A percentile compares a stretch with the other conserved stretches of the same genome.
Evolutionary conservation across 106 monocot genomes (phyloP).

Genomic region (Dioscorea dumetorum): DNA sequence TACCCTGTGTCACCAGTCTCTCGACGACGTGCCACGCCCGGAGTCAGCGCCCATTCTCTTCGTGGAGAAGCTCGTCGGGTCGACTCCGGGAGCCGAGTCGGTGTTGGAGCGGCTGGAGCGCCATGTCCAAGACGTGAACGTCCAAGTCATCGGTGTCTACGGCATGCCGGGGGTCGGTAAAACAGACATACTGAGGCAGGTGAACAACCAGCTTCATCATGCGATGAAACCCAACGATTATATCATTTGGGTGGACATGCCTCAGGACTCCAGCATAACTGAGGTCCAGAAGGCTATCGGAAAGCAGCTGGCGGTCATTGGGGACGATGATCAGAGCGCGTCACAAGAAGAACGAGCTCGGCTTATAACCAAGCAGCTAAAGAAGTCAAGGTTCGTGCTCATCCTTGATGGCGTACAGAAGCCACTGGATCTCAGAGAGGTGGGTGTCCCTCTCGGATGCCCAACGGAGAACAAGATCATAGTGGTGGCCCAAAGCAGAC

Average conservation of each 20-base stretch:
- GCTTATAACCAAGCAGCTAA: conserved; percentile 13
- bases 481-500: conserved; percentile 13
- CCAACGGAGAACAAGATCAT: conserved; percentile 18
- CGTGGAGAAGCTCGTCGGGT: background rate
- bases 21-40: background rate
- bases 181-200: conserved; percentile 16
- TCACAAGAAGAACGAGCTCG: conserved; percentile 13
- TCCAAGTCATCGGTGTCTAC: conserved; percentile 9
- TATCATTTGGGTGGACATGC: conserved; percentile 14
- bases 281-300: conserved; percentile 17
- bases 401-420: conserved; percentile 31
- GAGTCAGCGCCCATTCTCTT: background rate
- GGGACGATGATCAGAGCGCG: conserved; percentile 8
- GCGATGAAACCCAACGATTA: background rate
- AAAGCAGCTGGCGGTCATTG: conserved; percentile 13
- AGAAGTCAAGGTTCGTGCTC: conserved; percentile 24
- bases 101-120: background rate
- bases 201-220: conserved; percentile 16
- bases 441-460: conserved; percentile 15
- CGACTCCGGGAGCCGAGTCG: background rate
- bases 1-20: background rate
- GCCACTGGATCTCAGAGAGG: conserved; percentile 8
- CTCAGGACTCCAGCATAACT: background rate
- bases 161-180: conserved; percentile 35
- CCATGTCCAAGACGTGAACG: background rate